Evolutionary conservation across 805 yeast species (phyloP).

Genomic region (Hemisphaericaspora nanyangensis): DNA sequence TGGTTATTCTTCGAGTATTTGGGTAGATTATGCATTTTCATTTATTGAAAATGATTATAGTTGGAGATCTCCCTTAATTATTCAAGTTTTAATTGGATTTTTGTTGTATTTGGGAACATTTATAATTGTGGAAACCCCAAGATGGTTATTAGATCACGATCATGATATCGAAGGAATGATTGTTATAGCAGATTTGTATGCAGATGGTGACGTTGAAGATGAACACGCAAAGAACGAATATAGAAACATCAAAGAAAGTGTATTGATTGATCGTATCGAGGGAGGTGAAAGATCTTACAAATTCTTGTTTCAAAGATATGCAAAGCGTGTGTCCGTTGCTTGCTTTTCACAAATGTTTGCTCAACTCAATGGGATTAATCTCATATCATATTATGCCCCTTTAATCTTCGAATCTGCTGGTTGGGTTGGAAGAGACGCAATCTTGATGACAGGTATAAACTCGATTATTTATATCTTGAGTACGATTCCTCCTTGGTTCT

Average conservation of each 20-base stretch:
- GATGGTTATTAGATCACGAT: slow-evolving; percentile 41
- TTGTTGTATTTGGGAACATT: slow-evolving; percentile 35
- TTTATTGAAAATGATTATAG: slow-evolving; percentile 33
- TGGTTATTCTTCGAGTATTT: slow-evolving; percentile 54
- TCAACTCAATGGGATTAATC: slow-evolving; percentile 89
- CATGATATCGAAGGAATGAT: slow-evolving; percentile 77
- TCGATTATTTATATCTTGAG: slow-evolving; percentile 41
- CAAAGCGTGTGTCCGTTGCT: slow-evolving; percentile 76
- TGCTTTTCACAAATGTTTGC: slow-evolving; percentile 92
- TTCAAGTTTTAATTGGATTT: slow-evolving; percentile 37
- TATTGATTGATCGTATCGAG: slow-evolving; percentile 70
- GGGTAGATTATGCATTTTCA: slow-evolving; percentile 56
- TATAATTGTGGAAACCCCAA: slow-evolving; percentile 44
- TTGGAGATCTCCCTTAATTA: slow-evolving; percentile 40
- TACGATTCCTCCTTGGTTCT: slow-evolving; percentile 86
- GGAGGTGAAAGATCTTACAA: slow-evolving; percentile 70
- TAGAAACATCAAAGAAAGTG: slow-evolving; percentile 77
- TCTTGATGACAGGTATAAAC: slow-evolving; percentile 82
- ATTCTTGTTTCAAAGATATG: slow-evolving; percentile 74
- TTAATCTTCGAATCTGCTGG: slow-evolving; percentile 94
- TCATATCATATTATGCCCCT: slow-evolving; percentile 90
- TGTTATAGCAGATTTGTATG: slow-evolving; percentile 78
- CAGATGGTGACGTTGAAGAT: slow-evolving; percentile 71
- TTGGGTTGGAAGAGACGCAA: slow-evolving; percentile 84
- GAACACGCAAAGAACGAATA: slow-evolving; percentile 69